Percentiles rank a stretch among this genome's conserved stretches.
Evolutionary conservation across 139 green algal species (phyloP).

Genomic region (Chlamydomonas eustigma): DNA sequence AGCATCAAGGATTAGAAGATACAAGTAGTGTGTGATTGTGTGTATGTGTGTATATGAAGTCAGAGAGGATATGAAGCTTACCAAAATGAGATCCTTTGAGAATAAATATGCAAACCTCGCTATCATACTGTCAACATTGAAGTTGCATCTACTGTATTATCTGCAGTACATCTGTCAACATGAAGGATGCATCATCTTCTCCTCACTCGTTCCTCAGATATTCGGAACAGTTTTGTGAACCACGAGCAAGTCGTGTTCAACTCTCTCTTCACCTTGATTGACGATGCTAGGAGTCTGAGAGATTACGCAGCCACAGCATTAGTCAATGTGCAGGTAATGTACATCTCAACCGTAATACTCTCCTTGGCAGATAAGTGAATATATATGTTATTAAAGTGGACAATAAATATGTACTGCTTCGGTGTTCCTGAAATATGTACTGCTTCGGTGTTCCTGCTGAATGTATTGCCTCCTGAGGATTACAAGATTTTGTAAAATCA

Average conservation of each 20-base stretch:
- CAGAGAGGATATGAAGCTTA: too few species aligned
- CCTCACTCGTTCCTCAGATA: slow-evolving; percentile 16
- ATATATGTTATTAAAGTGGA: not conserved
- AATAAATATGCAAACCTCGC: too few species aligned
- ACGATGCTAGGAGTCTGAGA: slow-evolving; percentile 74
- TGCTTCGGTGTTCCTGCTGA: not conserved
- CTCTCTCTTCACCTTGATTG: slow-evolving; percentile 74
- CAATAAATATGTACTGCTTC: not conserved
- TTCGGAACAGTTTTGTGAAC: slow-evolving; percentile 56
- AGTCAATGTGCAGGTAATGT: slow-evolving; percentile 48
- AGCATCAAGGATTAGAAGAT: too few species aligned
- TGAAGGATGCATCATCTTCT: not conserved
- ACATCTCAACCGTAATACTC: not conserved
- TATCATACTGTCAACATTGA: too few species aligned
- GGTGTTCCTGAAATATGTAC: not conserved
- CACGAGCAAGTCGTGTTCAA: slow-evolving; percentile 80
- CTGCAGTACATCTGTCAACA: not conserved
- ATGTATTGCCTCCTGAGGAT: too few species aligned
- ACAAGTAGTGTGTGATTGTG: too few species aligned
- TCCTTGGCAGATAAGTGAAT: not conserved
- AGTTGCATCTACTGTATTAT: too few species aligned
- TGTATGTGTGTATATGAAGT: too few species aligned
- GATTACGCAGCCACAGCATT: slow-evolving; percentile 64
- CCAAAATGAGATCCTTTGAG: too few species aligned
- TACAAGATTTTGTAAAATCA: too few species aligned